Evolutionary conservation across 805 yeast genomes (phyloP), one percentile per base, ranked within the genome.

Genomic region (Sugiyamaella americana): DNA sequence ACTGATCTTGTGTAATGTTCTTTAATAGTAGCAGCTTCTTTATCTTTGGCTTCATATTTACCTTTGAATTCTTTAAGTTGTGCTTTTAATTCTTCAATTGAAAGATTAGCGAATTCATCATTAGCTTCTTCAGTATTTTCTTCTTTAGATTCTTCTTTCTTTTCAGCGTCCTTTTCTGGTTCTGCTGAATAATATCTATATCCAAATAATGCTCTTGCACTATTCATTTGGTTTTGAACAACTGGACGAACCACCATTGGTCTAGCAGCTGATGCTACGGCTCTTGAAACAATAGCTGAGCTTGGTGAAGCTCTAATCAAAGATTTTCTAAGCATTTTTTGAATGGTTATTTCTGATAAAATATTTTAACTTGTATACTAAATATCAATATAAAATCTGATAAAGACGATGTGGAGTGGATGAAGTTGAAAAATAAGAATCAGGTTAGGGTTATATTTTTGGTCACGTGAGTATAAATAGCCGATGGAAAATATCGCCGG

Each of bases 1-100:
- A 87, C 76, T 20, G 95, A 76, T 57, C 95, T 79, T 48, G 87
- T 74, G 61, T 84, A 82, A 58, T 82, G 80, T 65, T 87, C 94
- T 66, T 87, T 88, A 70, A 84, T 71, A 57, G 84, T 87, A 21
- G 88, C 88, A 53, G 75, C 72, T 53, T 88, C 95, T 53, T 69
- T 68, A 54, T 64, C 70, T 57, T 69, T 86, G 46, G 72, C 71
- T 30, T 67, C 74, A 52, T 79, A 69, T 62, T 83, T 79, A 22
- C 67, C 69, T 59, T 76, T 71, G 51, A 82, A 56, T 40, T 58
- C 61, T n/a, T 47, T 51, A 61, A 56, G 54, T 22, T 39, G 11
- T 6, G 53, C 43, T 40, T 46, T 49, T 44, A 46, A 49, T 34
- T 48, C 49, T 38, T 50, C 57, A n/a, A 51, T 55, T 16, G 47